phyloP scores from a whole-genome alignment of 1,139 yeast species.

The Pneumocystis murina region DNA sequence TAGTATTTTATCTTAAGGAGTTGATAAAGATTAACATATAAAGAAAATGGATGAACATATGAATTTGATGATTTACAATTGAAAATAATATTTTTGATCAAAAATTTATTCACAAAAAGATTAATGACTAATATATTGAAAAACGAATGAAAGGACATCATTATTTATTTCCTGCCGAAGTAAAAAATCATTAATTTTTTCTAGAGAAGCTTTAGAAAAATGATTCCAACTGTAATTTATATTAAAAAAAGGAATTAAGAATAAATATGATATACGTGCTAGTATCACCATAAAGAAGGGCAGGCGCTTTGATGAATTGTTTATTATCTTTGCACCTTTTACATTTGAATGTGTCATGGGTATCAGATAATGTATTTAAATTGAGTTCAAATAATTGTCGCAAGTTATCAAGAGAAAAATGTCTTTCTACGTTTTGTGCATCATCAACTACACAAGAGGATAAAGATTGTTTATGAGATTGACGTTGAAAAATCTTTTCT shows the following conservation, averaged over 20 bases:
- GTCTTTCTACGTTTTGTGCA: constrained; percentile 83
- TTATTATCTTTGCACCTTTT: constrained; percentile 57
- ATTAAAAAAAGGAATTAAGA: neutral
- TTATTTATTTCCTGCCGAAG: constrained; percentile 56
- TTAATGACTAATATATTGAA: constrained; percentile 79
- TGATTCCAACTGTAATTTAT: constrained; percentile 66
- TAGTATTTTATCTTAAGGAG: too few relatives aligned
- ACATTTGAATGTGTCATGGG: constrained; percentile 86
- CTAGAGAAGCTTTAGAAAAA: constrained; percentile 46
- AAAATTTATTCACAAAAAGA: neutral
- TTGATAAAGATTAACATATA: neutral
- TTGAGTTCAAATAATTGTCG: constrained; percentile 61
- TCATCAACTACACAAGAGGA: constrained; percentile 96
- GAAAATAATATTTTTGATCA: neutral
- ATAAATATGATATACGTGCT: constrained; percentile 28
- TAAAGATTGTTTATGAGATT: constrained; percentile 84
- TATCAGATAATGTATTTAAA: constrained; percentile 60
- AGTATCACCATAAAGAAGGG: constrained; percentile 94
- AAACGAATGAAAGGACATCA: constrained; percentile 67
- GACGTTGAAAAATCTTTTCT: constrained; percentile 90
- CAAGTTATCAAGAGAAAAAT: constrained; percentile 70
- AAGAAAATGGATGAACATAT: neutral
- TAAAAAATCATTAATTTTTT: constrained; percentile 57
- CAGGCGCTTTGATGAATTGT: constrained; percentile 55
- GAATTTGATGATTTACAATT: neutral